Evolutionary conservation across 2,329 filamentous ascomycete species (phyloP), one percentile per base, ranked within the genome.

Genomic region (Ophiostoma sp.): DNA sequence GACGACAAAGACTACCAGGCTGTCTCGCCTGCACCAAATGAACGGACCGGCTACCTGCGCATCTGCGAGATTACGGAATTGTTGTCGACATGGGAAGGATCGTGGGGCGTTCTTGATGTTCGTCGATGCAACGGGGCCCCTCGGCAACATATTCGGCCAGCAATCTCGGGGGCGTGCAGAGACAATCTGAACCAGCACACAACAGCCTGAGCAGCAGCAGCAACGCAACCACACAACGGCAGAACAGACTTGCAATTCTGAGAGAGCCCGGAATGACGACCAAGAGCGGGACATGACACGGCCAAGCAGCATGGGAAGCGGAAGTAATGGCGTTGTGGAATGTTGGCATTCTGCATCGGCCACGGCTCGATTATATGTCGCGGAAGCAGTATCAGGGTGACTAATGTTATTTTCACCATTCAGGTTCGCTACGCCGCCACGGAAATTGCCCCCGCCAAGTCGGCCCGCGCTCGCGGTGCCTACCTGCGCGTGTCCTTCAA

Each of bases 401-500:
- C 72, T 72, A 67, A 72, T 69, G 44, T 67, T 27, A 27, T 27
- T 27, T 27, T 58, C 58, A n/a, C 5, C 66, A 12, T 38, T 65
- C 78, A 96, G 93, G 92, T 96, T 87, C 92, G 93, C 84, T 97
- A 97, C 93, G 92, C 92, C 83, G 91, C 91, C 81, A 91, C 89
- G 79, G 87, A 93, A 81, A 94, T 96, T 81, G 85, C 90, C 78
- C 84, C 89, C 82, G 87, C 89, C 77, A 97, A 97, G 88, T 96
- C 92, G 85, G 95, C 95, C 83, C 92, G 94, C 86, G 91, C 94
- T 80, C 93, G 95, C 84, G 95, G 96, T 83, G 93, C 93, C 81
- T 99, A 98, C 88, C 91, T 99, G 78, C 93, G 95, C 81, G 94
- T 98, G 77, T 96, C 92, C 77, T 99, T 97, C 92, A 99, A 99